A percentile compares a stretch with the other conserved stretches of the same genome.
phyloP scores from a whole-genome alignment of 306 rosid species.

The Lithocarpus polystachyus region DNA sequence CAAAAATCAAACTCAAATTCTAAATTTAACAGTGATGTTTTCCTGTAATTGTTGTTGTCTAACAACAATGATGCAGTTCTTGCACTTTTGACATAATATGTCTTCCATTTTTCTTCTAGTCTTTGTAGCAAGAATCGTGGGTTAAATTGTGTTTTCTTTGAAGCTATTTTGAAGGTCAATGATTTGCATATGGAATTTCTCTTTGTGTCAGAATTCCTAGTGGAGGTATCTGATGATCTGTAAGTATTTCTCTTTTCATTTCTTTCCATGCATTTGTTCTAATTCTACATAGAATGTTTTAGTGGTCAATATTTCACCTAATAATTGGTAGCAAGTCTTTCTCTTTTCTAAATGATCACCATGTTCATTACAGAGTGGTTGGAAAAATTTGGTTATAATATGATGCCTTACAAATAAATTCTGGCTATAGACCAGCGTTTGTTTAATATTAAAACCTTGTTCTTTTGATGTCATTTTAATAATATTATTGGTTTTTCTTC shows the following conservation, averaged over 20 bases:
- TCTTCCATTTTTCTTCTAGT: neutral
- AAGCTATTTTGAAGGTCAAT: slow-evolving; percentile 59
- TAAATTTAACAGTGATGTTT: neutral
- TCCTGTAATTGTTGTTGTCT: neutral
- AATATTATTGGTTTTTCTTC: too few species aligned
- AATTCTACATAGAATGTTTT: neutral
- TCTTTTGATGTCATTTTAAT: too few species aligned
- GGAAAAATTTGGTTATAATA: too few species aligned
- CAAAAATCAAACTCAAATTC: neutral
- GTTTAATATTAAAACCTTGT: too few species aligned
- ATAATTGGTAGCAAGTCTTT: neutral
- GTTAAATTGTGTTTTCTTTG: slow-evolving; percentile 31
- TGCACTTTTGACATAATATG: neutral
- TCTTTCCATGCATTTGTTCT: neutral
- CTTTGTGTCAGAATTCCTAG: slow-evolving; percentile 81
- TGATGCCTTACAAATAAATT: too few species aligned
- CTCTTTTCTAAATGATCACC: neutral
- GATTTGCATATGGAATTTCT: slow-evolving; percentile 92
- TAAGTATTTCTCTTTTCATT: slow-evolving; percentile 38
- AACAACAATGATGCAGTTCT: neutral
- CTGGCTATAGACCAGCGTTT: too few species aligned
- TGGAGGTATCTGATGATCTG: slow-evolving; percentile 94
- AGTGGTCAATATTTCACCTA: neutral
- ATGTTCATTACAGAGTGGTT: too few species aligned
- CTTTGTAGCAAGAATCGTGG: slow-evolving; percentile 11